Evolutionary conservation across 202 grass and related monocot genomes (phyloP).

Genomic region (Cymbopogon flexuosus): DNA sequence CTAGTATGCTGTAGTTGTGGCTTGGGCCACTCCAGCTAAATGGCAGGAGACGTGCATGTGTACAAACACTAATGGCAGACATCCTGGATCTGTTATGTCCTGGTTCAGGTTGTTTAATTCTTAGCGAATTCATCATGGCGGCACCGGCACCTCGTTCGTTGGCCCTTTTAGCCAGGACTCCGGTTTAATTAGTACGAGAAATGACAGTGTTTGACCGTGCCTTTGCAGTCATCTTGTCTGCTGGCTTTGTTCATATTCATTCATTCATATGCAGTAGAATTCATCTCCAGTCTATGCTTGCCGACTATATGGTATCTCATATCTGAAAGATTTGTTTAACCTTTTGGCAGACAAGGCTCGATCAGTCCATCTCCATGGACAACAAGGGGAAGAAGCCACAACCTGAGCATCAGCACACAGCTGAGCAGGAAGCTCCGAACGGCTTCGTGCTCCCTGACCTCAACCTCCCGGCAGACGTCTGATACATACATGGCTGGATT

Average conservation of each 20-base stretch:
- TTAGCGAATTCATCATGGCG: not conserved
- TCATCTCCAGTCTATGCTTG: not conserved
- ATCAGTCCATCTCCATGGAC: not conserved
- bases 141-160: not conserved
- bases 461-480: slow-evolving; percentile 33
- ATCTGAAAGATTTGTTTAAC: not conserved
- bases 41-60: not conserved
- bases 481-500: not conserved
- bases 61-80: not conserved
- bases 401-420: not conserved
- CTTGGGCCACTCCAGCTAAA: not conserved
- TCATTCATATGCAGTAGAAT: not conserved
- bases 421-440: not conserved
- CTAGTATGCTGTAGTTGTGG: not conserved
- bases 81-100: not conserved
- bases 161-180: not conserved
- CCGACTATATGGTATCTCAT: not conserved
- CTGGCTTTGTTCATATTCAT: not conserved
- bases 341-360: slow-evolving; percentile 30
- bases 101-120: slow-evolving; percentile 13
- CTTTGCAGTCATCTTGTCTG: not conserved
- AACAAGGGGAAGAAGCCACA: slow-evolving; percentile 15
- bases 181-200: not conserved
- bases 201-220: not conserved
- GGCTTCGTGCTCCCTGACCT: slow-evolving; percentile 45